Evolutionary conservation across 768 basidiomycete species (phyloP).

Genomic region (Gloeopeniophorella convolvens): DNA sequence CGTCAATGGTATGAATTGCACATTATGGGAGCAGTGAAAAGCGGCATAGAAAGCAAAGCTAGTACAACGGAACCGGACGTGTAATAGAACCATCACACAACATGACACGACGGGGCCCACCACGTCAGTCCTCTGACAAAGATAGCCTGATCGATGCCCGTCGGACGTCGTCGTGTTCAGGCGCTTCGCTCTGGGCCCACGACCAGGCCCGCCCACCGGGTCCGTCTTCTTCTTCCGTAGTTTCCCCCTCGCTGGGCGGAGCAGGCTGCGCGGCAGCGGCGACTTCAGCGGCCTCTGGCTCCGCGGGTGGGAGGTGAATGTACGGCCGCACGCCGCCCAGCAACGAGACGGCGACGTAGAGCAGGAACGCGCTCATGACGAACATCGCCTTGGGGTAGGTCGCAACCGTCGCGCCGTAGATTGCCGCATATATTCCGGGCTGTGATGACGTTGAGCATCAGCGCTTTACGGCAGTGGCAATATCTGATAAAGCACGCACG

Average conservation of each 20-base stretch:
- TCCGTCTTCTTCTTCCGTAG: background rate
- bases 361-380: slow-evolving; percentile 14
- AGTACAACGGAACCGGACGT: too few species aligned
- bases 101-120: background rate
- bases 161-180: background rate
- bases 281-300: slow-evolving; percentile 5
- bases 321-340: slow-evolving; percentile 19
- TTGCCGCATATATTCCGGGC: slow-evolving; percentile 21
- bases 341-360: slow-evolving; percentile 14
- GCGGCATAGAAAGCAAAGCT: too few species aligned
- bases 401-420: slow-evolving; percentile 18
- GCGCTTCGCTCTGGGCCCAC: background rate
- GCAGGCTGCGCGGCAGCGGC: background rate
- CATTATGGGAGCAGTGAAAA: too few species aligned
- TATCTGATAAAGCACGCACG: slow-evolving; percentile 16
- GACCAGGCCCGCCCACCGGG: background rate
- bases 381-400: slow-evolving; percentile 20
- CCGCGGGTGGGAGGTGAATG: slow-evolving; percentile 11
- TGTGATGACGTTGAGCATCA: too few species aligned
- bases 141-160: background rate
- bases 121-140: slow-evolving; percentile 6
- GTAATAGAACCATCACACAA: background rate
- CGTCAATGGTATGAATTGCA: too few species aligned
- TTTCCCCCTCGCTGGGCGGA: background rate
- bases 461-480: too few species aligned